Evolutionary conservation across 169 alveolate species (phyloP).

Genomic region (Plasmodium ovale): DNA sequence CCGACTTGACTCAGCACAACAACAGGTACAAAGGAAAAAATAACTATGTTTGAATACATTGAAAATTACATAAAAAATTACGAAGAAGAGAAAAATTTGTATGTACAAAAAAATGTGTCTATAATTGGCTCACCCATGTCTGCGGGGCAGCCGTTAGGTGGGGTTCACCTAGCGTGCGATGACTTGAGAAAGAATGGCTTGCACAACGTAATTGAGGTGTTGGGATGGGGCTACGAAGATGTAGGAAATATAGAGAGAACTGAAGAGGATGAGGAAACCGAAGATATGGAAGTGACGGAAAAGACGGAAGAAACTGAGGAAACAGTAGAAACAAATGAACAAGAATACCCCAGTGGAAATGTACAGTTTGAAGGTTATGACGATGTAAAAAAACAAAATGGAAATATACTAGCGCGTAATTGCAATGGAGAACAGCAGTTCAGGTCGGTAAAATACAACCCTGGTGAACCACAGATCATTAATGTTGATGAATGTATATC

Average conservation of each 20-base stretch:
- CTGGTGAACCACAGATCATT: background rate
- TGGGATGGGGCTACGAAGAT: constrained; percentile 63
- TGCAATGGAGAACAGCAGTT: background rate
- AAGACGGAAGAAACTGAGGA: background rate
- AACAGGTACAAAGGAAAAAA: too few relatives aligned
- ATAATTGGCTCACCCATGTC: constrained; percentile 61
- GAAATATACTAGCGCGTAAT: too few relatives aligned
- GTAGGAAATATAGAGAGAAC: constrained; percentile 26
- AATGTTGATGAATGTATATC: background rate
- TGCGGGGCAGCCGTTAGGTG: constrained; percentile 62
- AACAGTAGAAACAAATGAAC: background rate
- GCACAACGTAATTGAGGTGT: constrained; percentile 18
- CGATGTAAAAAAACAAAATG: background rate
- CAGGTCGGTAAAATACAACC: too few relatives aligned
- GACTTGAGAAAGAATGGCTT: constrained; percentile 38
- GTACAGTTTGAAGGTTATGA: background rate
- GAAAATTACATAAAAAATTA: constrained; percentile 8
- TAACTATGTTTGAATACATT: constrained; percentile 23
- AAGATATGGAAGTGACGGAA: background rate
- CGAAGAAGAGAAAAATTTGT: constrained; percentile 32
- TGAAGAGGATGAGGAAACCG: background rate
- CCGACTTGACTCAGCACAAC: background rate
- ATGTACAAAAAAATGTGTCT: constrained; percentile 27
- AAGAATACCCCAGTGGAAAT: background rate
- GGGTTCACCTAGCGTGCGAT: constrained; percentile 51